These are phyloP conservation scores for Epichloe typhina DNA, from an alignment of 2,329 filamentous ascomycete species.

Conservation along the genomic window DNA sequence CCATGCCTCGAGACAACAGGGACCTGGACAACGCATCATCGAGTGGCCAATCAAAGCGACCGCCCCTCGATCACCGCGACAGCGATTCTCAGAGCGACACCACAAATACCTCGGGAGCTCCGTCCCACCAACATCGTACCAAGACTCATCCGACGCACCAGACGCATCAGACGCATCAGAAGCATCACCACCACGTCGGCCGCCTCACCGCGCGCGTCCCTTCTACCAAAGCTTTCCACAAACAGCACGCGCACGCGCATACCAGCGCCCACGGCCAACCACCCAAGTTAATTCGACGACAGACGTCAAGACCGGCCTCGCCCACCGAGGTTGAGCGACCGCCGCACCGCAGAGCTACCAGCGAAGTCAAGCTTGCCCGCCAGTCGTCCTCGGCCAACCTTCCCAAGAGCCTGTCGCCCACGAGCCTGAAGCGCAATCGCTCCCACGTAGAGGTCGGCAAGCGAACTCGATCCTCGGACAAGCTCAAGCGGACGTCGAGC, in stretches of 20 bases:
- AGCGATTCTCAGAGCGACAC: slow-evolving; percentile 22
- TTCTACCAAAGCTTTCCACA: slow-evolving; percentile 35
- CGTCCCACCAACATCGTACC: slow-evolving; percentile 17
- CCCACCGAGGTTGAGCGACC: slow-evolving; percentile 18
- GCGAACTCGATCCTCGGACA: slow-evolving; percentile 35
- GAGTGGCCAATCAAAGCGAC: slow-evolving; percentile 43
- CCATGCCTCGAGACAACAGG: slow-evolving; percentile 32
- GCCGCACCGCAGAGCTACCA: slow-evolving; percentile 34
- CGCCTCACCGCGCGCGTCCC: slow-evolving; percentile 39
- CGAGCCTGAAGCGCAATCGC: slow-evolving; percentile 45
- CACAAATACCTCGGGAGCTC: slow-evolving; percentile 11
- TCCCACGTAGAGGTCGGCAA: slow-evolving; percentile 44
- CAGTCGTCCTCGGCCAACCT: slow-evolving; percentile 31
- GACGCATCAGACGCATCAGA: slow-evolving; percentile 18
- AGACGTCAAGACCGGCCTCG: slow-evolving; percentile 31
- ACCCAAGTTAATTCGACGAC: slow-evolving; percentile 29
- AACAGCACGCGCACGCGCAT: slow-evolving; percentile 21
- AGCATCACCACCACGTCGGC: slow-evolving; percentile 23
- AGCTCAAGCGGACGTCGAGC: slow-evolving; percentile 39
- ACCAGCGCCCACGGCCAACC: slow-evolving; percentile 11
- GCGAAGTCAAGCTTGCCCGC: slow-evolving; percentile 36
- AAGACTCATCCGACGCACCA: slow-evolving; percentile 17
- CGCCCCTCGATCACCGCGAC: slow-evolving; percentile 24
- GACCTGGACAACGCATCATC: slow-evolving; percentile 34
- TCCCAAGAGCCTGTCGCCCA: slow-evolving; percentile 41